Evolutionary conservation across 2,329 filamentous ascomycete species (phyloP).

Genomic region (Clonostachys rosea): DNA sequence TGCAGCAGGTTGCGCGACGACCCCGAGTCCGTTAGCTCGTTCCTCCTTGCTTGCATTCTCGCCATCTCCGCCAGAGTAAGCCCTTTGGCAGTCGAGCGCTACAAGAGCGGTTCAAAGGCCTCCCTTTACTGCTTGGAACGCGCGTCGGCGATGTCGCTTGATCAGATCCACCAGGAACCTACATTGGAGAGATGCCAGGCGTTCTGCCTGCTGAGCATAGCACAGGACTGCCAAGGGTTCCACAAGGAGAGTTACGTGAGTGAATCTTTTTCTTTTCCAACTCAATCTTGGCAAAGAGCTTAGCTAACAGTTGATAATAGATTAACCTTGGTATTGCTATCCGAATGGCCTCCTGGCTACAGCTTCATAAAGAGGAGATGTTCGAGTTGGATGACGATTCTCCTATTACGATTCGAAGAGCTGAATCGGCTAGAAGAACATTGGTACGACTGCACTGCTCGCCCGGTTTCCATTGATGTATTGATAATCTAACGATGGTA

Average conservation of each 20-base stretch:
- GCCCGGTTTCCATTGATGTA: background rate
- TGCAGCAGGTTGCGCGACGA: slow-evolving; percentile 39
- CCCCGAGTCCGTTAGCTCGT: slow-evolving; percentile 43
- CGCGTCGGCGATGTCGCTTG: slow-evolving; percentile 38
- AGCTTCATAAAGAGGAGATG: slow-evolving; percentile 50
- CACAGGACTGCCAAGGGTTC: slow-evolving; percentile 51
- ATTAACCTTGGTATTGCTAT: slow-evolving; percentile 53
- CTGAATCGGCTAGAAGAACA: slow-evolving; percentile 53
- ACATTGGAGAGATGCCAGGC: slow-evolving; percentile 52
- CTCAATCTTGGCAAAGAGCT: background rate
- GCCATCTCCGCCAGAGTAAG: slow-evolving; percentile 53
- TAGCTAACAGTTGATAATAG: slow-evolving; percentile 15
- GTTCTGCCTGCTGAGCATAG: slow-evolving; percentile 54
- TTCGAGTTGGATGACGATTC: slow-evolving; percentile 37
- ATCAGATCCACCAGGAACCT: slow-evolving; percentile 46
- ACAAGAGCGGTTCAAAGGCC: slow-evolving; percentile 45
- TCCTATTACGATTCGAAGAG: slow-evolving; percentile 37
- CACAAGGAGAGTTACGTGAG: slow-evolving; percentile 50
- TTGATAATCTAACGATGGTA: background rate
- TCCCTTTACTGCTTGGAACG: slow-evolving; percentile 49
- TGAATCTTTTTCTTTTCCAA: slow-evolving; percentile 1
- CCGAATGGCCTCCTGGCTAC: slow-evolving; percentile 50
- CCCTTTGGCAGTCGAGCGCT: slow-evolving; percentile 37
- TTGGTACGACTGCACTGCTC: slow-evolving; percentile 33
- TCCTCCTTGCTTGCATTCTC: slow-evolving; percentile 49